phyloP scores from a whole-genome alignment of 78 protist species.

The Mastigamoeba balamuthi region DNA sequence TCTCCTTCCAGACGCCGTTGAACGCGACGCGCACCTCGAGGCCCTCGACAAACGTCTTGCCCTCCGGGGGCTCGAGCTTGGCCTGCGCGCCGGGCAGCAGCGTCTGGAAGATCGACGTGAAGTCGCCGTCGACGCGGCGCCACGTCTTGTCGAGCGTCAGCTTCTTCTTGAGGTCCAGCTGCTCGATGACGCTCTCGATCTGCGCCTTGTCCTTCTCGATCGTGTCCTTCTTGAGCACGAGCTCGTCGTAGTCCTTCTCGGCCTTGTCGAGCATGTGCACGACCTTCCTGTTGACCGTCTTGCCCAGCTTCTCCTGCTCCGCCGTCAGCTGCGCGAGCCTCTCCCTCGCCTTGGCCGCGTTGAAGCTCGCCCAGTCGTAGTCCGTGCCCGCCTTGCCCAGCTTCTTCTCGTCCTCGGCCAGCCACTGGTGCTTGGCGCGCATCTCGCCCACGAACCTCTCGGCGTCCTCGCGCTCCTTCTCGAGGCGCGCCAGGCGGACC shows the following conservation, averaged over 20 bases:
- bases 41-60: constrained; percentile 27
- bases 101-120: constrained; percentile 83
- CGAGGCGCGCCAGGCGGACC: background rate
- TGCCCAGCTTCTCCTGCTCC: constrained; percentile 23
- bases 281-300: constrained; percentile 81
- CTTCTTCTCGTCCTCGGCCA: constrained; percentile 33
- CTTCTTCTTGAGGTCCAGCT: constrained; percentile 84
- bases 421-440: constrained; percentile 45
- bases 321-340: constrained; percentile 11
- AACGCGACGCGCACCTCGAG: constrained; percentile 81
- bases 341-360: background rate
- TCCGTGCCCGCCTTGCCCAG: constrained; percentile 29
- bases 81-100: constrained; percentile 90
- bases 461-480: constrained; percentile 22
- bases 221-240: constrained; percentile 63
- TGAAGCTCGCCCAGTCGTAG: constrained; percentile 45
- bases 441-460: background rate
- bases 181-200: constrained; percentile 67
- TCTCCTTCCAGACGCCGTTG: constrained; percentile 92
- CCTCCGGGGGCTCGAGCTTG: constrained; percentile 52
- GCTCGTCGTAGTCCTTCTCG: constrained; percentile 82
- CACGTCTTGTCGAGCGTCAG: constrained; percentile 76
- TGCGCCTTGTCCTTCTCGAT: constrained; percentile 82
- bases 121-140: constrained; percentile 68
- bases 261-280: constrained; percentile 54